Base-by-base conservation (phyloP, 2,329 filamentous ascomycete species). In the Hypoxylon sp. region DNA sequence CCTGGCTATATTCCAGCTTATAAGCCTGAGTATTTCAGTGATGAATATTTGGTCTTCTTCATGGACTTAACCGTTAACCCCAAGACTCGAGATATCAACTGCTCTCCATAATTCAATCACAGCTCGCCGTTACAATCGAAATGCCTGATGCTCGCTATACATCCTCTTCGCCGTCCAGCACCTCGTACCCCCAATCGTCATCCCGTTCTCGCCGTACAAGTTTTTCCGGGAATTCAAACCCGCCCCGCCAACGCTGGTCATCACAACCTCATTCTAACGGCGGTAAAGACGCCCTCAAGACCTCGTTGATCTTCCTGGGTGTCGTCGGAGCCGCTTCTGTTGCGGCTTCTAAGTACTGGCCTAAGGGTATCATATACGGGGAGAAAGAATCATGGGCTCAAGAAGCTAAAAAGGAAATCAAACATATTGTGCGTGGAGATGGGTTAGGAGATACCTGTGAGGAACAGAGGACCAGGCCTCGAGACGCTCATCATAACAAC, bases 231-330 rank as follows among this genome's bases (percentile, higher is more conserved):
- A 51, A 63, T 29, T 59, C 61, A 17, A 55, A 58, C 51, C 10
- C 56, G 48, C 35, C 31, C 13, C 60, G 17, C 8, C 50, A 29
- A 22, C 44, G n/a, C 17, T 26, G 57, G 10, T 17, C 46, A 9
- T 66, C 63, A 3, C 48, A 52, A 14, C 3, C 50, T 19, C 52
- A 54, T 26, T 70, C 74, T 9, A 65, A 71, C 17, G 68, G 65
- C 29, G 63, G 64, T 11, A 72, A 75, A 50, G 65, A 72, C 5
- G 65, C 67, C 10, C 55, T 79, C 57, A 81, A 80, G 68, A 72
- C 77, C n/a, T 79, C 80, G 6, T 71, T 81, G 14, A 46, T 80
- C 19, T 80, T 82, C 57, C 77, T 83, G 9, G 80, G 80, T 22
- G 76, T 78, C 19, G 74, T 82, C 42, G 80, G 78, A 1, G 81